phyloP scores from a whole-genome alignment of 257 asterid species.

The Jaltomata sinuosa region DNA sequence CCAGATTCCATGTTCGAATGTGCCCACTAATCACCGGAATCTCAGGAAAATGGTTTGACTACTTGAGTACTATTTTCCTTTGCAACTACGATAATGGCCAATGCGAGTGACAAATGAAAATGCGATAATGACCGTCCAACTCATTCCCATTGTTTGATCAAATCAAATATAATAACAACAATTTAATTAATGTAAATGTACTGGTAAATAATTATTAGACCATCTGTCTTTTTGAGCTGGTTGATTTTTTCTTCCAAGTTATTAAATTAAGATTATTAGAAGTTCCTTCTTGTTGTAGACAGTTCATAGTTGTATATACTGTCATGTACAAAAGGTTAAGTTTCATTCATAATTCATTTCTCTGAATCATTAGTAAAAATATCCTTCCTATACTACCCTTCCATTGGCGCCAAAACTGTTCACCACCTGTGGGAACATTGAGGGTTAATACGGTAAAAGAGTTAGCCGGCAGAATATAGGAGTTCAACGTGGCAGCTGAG shows the following conservation, averaged over 20 bases:
- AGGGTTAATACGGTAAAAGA: background rate
- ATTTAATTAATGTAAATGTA: too few species aligned
- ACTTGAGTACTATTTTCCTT: background rate
- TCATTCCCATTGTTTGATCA: background rate
- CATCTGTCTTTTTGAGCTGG: background rate
- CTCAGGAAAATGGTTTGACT: background rate
- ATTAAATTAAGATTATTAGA: background rate
- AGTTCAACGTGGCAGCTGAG: background rate
- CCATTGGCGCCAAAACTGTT: background rate
- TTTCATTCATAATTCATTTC: background rate
- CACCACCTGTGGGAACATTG: background rate
- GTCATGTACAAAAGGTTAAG: background rate
- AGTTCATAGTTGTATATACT: background rate
- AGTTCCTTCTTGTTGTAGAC: background rate
- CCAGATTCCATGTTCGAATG: background rate
- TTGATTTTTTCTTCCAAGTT: background rate
- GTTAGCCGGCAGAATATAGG: background rate
- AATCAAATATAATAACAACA: background rate
- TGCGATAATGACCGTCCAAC: background rate
- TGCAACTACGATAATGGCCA: background rate
- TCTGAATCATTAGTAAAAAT: background rate
- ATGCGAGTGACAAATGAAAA: background rate
- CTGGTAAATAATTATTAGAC: too few species aligned
- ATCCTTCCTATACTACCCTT: background rate
- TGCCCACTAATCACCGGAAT: background rate